Base-by-base conservation (phyloP, 2,329 filamentous ascomycete species). In the Colletotrichum paranaense region DNA sequence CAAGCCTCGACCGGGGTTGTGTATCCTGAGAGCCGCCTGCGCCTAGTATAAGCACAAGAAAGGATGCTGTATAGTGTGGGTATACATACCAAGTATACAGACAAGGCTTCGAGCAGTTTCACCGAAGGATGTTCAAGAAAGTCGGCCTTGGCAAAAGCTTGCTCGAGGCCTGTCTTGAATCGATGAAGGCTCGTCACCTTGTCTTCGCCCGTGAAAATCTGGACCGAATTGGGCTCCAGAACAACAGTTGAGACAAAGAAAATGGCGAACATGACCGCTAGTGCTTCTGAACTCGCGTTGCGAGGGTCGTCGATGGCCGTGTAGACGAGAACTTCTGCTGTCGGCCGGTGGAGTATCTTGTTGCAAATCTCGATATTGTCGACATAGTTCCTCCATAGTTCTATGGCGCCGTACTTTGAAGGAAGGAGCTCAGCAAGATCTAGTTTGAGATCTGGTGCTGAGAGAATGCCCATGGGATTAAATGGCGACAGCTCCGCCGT, bases 201-300 rank as follows among this genome's bases (percentile, higher is more conserved):
- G 9, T 79, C 78, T 6, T 79, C 75, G 0, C 77, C 78, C 0
- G 79, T 69, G 4, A 79, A 19, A 3, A 38, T 49, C 2, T 75
- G 77, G 38, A 82, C 86, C 3, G 88, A 84, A 1, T 82, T 78
- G 0, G 78, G 72, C 0, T 76, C 71, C 1, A 89, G 77, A 62
- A 84, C 86, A 0, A 83, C 69, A 2, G 88, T 77, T 0, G 89
- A 78, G 4, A 85, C 81, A 74, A 82, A 86, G 74, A 90, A 91
- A 16, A 91, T 86, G 68, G 84, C 79, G 66, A 85, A 87, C 71
- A 84, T 84, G 5, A 87, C 77, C 0, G 85, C 85, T 7, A 82
- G 9, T 0, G 71, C 71, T 3, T 82, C 81, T 0, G 74, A 67
- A 0, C 78, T 72, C 0, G 81, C 80, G 2, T 69, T 68, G 0